These are phyloP conservation scores for Colletotrichum liaoningense DNA, from an alignment of 2,329 filamentous ascomycete species.

Conservation along the genomic window DNA sequence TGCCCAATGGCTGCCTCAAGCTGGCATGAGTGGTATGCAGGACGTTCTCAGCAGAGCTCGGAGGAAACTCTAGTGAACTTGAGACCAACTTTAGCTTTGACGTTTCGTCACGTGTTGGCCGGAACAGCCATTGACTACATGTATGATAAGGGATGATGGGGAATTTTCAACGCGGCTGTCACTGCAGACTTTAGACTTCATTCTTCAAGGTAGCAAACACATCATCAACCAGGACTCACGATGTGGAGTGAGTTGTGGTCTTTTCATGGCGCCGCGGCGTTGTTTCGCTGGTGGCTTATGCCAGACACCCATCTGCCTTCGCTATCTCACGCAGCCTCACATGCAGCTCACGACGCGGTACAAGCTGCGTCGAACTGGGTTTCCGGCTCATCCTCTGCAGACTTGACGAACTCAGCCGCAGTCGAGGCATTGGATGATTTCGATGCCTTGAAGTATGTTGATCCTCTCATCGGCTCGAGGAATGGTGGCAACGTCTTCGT, in stretches of 20 bases:
- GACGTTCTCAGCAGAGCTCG: conserved; percentile 1
- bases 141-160: neutral
- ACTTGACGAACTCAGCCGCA: conserved; percentile 12
- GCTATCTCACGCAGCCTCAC: conserved; percentile 16
- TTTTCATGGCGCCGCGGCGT: conserved; percentile 23
- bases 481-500: conserved; percentile 57
- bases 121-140: neutral
- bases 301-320: conserved; percentile 27
- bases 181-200: neutral
- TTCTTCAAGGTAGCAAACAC: neutral
- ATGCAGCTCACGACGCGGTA: neutral
- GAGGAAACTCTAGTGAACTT: conserved; percentile 22
- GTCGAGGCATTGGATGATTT: conserved; percentile 39
- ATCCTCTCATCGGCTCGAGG: conserved; percentile 55
- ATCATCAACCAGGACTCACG: neutral
- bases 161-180: neutral
- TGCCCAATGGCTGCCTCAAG: conserved; percentile 4
- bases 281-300: conserved; percentile 34
- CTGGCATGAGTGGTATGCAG: conserved; percentile 11
- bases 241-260: conserved; percentile 34
- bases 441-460: conserved; percentile 45
- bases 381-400: conserved; percentile 6
- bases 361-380: conserved; percentile 21
- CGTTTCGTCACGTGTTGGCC: conserved; percentile 21
- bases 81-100: conserved; percentile 33